Base-by-base conservation (phyloP, 2,329 filamentous ascomycete species). In the Trichocomaceae sp. region DNA sequence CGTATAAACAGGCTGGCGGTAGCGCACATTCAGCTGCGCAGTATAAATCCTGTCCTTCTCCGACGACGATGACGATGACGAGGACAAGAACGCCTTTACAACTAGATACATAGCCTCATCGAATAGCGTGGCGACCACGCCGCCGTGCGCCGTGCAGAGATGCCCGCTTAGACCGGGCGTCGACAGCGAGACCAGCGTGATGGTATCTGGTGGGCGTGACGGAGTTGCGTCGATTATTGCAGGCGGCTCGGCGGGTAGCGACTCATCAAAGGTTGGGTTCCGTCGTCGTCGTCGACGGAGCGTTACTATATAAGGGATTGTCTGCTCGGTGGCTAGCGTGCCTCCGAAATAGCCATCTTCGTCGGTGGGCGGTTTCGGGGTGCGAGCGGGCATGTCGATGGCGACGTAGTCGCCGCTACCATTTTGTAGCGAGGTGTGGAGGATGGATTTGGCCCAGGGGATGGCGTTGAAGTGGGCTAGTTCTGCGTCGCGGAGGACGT, bases 281-380 rank as follows among this genome's bases (percentile, higher is more conserved):
- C n/a, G n/a, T n/a, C n/a, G n/a, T n/a, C n/a, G n/a, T 39, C 64
- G 63, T 17, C 67, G 65, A 56, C 69, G 69, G 1, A 76, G 64
- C 2, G 71, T 74, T 19, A 74, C 61, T 29, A 69, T 60, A 51
- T 73, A 68, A 2, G 74, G 73, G 50, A 76, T 74, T 22, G 74
- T 75, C 13, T 60, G 58, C 0, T 64, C 47, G 7, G 72, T 72
- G 35, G 61, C 68, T 33, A 76, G 60, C 1, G 73, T 75, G 29
- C 62, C 59, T 8, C 69, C 64, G 54, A 76, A 72, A 63, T 69
- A 76, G 51, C 68, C 68, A 54, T 77, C 73, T 65, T 76, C 74
- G 46, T 73, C 72, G 9, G 67, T 67, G 33, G 63, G 57, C 8
- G 66, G 63, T 57, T 76, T 76, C 58, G 64, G 60, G 10, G 63